Percentiles rank a stretch among this genome's conserved stretches.
Evolutionary conservation across 352 stramenopile genomes (phyloP).

Genomic region (Bremia lactucae): DNA sequence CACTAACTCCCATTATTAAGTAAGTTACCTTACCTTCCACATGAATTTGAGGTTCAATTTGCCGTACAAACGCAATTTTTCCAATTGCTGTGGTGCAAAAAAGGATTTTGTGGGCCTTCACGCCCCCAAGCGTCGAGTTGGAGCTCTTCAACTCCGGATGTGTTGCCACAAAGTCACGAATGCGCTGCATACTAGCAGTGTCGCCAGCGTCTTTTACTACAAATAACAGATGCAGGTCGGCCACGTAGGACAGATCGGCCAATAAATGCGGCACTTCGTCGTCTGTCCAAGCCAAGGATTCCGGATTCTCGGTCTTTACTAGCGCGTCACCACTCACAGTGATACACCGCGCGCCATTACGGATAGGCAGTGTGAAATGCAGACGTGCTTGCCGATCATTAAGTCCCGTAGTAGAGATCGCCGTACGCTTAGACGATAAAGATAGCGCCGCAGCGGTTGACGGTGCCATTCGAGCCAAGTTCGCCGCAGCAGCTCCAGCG

Average conservation of each 20-base stretch:
- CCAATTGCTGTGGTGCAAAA: conserved; percentile 70
- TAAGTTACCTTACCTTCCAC: conserved; percentile 45
- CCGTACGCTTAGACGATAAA: conserved; percentile 6
- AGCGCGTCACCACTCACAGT: conserved; percentile 57
- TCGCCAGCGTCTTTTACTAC: conserved; percentile 28
- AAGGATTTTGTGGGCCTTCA: conserved; percentile 66
- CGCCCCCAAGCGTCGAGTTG: conserved; percentile 5
- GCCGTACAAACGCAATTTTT: conserved; percentile 79
- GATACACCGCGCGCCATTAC: conserved; percentile 49
- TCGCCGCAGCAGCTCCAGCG: background rate
- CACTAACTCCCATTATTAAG: background rate
- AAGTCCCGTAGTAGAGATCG: conserved; percentile 28
- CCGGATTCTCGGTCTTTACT: conserved; percentile 19
- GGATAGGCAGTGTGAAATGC: conserved; percentile 46
- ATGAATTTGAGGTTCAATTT: conserved; percentile 76
- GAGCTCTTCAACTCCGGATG: conserved; percentile 21
- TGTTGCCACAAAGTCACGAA: conserved; percentile 38
- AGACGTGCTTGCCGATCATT: conserved; percentile 43
- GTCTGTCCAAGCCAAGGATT: conserved; percentile 31
- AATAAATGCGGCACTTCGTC: conserved; percentile 38
- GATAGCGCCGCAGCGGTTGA: conserved; percentile 6
- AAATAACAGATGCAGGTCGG: conserved; percentile 61
- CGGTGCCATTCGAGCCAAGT: conserved; percentile 8
- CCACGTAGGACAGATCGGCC: conserved; percentile 43
- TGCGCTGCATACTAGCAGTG: conserved; percentile 18